These are phyloP conservation scores for Thuidium tamariscinum DNA, from an alignment of 225 moss, liverwort and hornwort species.

Conservation along the genomic window DNA sequence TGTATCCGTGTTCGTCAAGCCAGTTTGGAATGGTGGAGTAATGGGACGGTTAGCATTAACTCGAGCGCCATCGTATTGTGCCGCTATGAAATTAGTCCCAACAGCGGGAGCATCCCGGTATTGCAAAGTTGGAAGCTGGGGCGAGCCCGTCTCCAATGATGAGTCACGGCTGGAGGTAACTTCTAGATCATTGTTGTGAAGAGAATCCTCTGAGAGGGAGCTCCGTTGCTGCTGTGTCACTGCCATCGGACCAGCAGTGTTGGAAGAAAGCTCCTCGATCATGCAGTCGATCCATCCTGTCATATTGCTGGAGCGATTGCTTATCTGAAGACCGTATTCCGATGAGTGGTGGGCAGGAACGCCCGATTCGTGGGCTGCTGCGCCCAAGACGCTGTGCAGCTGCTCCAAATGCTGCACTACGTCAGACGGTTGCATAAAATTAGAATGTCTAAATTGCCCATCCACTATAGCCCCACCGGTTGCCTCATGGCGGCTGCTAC, in stretches of 20 bases:
- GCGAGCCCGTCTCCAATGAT: slow-evolving; percentile 24
- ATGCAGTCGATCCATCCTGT: slow-evolving; percentile 73
- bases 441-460: slow-evolving; percentile 13
- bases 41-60: background rate
- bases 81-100: background rate
- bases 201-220: slow-evolving; percentile 13
- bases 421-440: background rate
- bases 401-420: slow-evolving; percentile 34
- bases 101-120: background rate
- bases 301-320: slow-evolving; percentile 21
- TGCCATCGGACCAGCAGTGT: slow-evolving; percentile 4
- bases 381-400: slow-evolving; percentile 8
- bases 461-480: slow-evolving; percentile 14
- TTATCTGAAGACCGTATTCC: slow-evolving; percentile 1
- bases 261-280: slow-evolving; percentile 64
- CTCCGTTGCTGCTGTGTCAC: slow-evolving; percentile 20
- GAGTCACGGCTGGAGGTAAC: slow-evolving; percentile 44
- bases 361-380: slow-evolving; percentile 7
- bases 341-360: slow-evolving; percentile 2
- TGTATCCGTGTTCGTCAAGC: background rate
- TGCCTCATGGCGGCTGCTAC: slow-evolving; percentile 14
- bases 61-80: background rate
- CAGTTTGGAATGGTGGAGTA: background rate
- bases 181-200: slow-evolving; percentile 12
- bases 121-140: slow-evolving; percentile 1